A percentile compares a stretch with the other conserved stretches of the same genome.
Evolutionary conservation across 768 basidiomycete genomes (phyloP).

Genomic region (Strobilomyces confusus): DNA sequence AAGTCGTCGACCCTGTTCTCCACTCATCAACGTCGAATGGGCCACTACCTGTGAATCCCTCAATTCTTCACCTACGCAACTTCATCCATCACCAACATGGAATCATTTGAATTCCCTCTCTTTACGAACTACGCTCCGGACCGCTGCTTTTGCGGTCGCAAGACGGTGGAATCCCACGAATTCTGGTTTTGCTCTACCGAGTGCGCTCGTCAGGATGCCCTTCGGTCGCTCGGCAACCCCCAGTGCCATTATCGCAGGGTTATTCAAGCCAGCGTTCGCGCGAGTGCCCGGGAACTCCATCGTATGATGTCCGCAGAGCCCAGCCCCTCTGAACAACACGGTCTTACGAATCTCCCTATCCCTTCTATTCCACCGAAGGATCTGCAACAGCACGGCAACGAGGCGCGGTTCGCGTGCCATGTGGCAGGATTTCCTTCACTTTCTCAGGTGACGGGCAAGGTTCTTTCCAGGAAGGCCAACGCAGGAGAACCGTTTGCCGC

Average conservation of each 20-base stretch:
- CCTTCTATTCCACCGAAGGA: background rate
- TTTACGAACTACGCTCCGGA: slow-evolving; percentile 11
- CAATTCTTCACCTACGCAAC: background rate
- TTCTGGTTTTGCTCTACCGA: slow-evolving; percentile 27
- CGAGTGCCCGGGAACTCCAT: background rate
- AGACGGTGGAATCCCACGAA: slow-evolving; percentile 23
- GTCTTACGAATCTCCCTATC: background rate
- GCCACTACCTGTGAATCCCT: background rate
- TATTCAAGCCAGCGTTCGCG: slow-evolving; percentile 15
- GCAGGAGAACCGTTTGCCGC: slow-evolving; percentile 1
- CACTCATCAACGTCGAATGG: background rate
- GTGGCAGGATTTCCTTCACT: slow-evolving; percentile 13
- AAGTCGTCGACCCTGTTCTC: background rate
- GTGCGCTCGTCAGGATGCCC: slow-evolving; percentile 27
- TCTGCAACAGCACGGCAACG: background rate
- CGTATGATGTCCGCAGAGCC: slow-evolving; percentile 12
- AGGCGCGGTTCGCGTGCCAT: background rate
- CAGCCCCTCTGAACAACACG: background rate
- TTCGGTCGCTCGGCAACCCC: slow-evolving; percentile 20
- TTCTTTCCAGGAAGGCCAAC: slow-evolving; percentile 2
- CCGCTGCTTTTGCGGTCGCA: slow-evolving; percentile 25
- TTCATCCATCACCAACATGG: slow-evolving; percentile 2
- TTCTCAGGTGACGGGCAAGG: slow-evolving; percentile 16
- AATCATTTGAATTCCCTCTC: slow-evolving; percentile 2
- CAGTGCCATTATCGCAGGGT: slow-evolving; percentile 26